These are phyloP conservation scores for Gossypium gossypioides DNA, from an alignment of 441 rosid genomes.

Conservation along the genomic window DNA sequence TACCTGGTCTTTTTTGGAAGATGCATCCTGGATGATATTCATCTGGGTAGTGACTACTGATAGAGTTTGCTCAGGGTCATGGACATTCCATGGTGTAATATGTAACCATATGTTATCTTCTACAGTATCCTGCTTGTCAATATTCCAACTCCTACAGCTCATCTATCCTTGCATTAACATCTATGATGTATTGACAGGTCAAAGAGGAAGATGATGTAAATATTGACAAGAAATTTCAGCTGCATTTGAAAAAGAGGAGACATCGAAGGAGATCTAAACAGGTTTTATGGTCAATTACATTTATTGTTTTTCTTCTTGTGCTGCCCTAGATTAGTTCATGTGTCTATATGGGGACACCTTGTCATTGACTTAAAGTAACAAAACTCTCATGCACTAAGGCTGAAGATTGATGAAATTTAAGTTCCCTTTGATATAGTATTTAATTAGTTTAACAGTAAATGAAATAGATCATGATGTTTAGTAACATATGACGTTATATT, in stretches of 20 bases:
- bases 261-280: constrained; percentile 46
- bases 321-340: not conserved
- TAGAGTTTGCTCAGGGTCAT: not conserved
- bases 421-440: not conserved
- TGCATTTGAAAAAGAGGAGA: constrained; percentile 67
- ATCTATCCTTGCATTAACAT: constrained; percentile 12
- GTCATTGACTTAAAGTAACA: not conserved
- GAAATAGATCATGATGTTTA: not conserved
- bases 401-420: constrained; percentile 3
- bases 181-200: constrained; percentile 43
- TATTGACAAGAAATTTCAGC: constrained; percentile 70
- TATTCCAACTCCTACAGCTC: not conserved
- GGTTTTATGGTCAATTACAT: constrained; percentile 31
- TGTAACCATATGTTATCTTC: not conserved
- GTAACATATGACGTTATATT: not conserved
- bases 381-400: not conserved
- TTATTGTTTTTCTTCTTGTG: constrained; percentile 15
- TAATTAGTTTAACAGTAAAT: not conserved
- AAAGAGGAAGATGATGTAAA: constrained; percentile 95
- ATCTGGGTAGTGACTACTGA: not conserved
- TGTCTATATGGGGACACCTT: not conserved
- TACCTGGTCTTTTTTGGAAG: not conserved
- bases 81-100: not conserved
- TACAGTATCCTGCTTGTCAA: not conserved
- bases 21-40: not conserved